Base-by-base conservation (phyloP, 2,329 filamentous ascomycete species). In the Diaporthe humulicola region DNA sequence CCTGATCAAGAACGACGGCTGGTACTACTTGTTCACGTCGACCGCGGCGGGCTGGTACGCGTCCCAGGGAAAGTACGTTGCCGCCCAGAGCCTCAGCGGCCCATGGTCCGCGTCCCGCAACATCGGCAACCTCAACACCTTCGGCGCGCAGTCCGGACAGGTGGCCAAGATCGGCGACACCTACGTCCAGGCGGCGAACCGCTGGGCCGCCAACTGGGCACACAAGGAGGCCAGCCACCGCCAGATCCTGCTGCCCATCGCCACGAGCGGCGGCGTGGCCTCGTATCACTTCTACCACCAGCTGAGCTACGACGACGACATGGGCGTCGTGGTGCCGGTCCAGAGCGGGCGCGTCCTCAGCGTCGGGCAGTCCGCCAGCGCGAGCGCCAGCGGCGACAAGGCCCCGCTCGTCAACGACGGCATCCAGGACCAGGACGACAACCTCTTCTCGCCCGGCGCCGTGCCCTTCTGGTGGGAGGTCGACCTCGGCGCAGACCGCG, bases 171-270 rank as follows among this genome's bases (percentile, higher is more conserved):
- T 61, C 58, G 58, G 58, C 58, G 38, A 42, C 58, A 42, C 17
- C n/a, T 42, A 30, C 38, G 6, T 61, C n/a, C n/a, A 42, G 58
- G 58, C 36, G 38, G 58, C 58, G 38, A 61, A 61, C 58, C 58
- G 58, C n/a, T 61, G 58, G 58, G 58, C 58, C 10, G 58, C 58
- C 38, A 61, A 61, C 58, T 61, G 58, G 58, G 58, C 58, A 42
- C 38, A 61, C 38, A 42, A 28, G 38, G 58, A 61, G 58, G n/a
- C 58, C 14, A 42, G 38, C 38, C 17, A 61, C 58, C 58, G 58
- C 15, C 58, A 42, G 36, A 42, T 61, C 38, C 22, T 61, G 58
- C 58, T 61, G n/a, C 38, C 58, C n/a, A 28, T 61, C 58, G 38
- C n/a, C 38, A 19, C 38, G 14, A 28, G n/a, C 19, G 57, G 36